Conservation (phyloP, 306 rosid species). For the Corylus avellana region DNA sequence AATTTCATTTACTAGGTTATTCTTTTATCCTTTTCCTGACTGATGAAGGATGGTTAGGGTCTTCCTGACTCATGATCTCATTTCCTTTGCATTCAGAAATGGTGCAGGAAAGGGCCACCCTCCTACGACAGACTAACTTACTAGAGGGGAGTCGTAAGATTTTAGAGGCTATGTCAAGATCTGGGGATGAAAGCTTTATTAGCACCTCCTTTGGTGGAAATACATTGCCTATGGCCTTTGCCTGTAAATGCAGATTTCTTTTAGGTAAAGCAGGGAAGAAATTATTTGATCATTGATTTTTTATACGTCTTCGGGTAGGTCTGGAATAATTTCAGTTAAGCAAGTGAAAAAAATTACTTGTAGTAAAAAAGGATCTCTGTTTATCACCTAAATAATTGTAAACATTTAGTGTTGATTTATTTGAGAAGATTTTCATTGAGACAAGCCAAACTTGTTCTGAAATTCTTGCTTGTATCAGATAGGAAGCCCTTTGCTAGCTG, state of each 20-base stretch:
- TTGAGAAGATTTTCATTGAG: background rate
- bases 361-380: background rate
- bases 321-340: background rate
- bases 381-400: background rate
- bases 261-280: background rate
- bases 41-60: background rate
- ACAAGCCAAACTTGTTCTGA: background rate
- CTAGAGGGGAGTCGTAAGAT: background rate
- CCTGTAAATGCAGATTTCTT: background rate
- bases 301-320: background rate
- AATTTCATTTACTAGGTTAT: background rate
- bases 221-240: background rate
- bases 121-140: background rate
- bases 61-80: background rate
- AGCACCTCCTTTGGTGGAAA: background rate
- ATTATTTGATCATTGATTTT: background rate
- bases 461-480: background rate
- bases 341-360: background rate
- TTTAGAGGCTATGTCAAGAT: background rate
- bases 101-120: background rate
- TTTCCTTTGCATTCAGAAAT: background rate
- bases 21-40: background rate
- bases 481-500: background rate
- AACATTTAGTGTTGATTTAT: background rate
- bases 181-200: background rate